phyloP scores from a whole-genome alignment of 345 rosid species.

The Eucalyptus curtisii region DNA sequence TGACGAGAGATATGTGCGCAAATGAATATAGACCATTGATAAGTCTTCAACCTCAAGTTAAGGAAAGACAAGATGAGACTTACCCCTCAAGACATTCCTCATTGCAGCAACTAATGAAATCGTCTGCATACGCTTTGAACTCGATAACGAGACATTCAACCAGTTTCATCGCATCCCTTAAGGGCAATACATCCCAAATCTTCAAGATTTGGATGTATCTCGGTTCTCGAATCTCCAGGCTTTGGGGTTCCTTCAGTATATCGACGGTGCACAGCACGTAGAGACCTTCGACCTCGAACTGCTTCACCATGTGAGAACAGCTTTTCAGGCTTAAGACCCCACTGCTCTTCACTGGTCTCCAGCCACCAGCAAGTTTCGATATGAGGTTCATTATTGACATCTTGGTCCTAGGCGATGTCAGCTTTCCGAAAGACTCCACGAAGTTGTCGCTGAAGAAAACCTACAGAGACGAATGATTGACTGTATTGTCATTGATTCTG shows the following conservation, averaged over 20 bases:
- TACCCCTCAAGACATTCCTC: not conserved
- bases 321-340: conserved; percentile 8
- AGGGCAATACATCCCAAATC: not conserved
- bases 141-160: not conserved
- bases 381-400: conserved; percentile 10
- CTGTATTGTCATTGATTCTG: not conserved
- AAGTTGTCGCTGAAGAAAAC: conserved; percentile 36
- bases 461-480: conserved; percentile 1
- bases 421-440: conserved; percentile 22
- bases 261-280: conserved; percentile 28
- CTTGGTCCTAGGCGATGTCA: conserved; percentile 3
- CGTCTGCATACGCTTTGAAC: not conserved
- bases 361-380: conserved; percentile 27
- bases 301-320: conserved; percentile 24
- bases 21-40: not conserved
- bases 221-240: not conserved
- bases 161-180: not conserved
- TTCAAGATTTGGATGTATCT: not conserved
- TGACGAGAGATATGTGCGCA: not conserved
- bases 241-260: not conserved
- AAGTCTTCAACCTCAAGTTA: not conserved
- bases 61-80: not conserved
- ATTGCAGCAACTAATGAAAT: not conserved
- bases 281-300: conserved; percentile 21
- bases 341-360: conserved; percentile 29